Base-by-base conservation (phyloP, 2,329 filamentous ascomycete genomes). In the Penicillium sp. region DNA sequence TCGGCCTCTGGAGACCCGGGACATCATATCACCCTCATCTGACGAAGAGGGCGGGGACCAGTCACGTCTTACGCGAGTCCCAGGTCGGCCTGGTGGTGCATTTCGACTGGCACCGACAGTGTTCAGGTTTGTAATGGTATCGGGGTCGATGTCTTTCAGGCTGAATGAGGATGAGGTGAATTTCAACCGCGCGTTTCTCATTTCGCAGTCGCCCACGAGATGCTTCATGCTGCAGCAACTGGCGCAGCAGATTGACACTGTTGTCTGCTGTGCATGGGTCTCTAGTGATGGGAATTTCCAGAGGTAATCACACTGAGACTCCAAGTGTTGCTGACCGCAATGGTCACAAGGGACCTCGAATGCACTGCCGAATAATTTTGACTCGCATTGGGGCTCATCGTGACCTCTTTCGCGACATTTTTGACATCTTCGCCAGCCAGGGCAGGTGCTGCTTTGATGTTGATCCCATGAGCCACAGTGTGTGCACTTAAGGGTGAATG, bases 401-500 rank as follows among this genome's bases (percentile, higher is more conserved):
- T 91, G 88, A 9, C 87, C 88, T 41, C 81, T 75, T 68, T 87
- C 82, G 45, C 77, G 80, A 69, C 88, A 90, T 65, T 83, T 85
- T 45, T 72, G 65, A 60, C 76, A 79, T 58, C 75, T 65, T 54
- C 68, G 64, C 67, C 74, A 74, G 22, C 65, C 60, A 16, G 76
- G 74, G 50, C 76, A 79, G 36, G 71, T 67, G 31, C 61, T 67
- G 50, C 68, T 72, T 53, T 72, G 64, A 55, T 79, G 78, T 36
- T 70, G 34, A 52, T 72, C 69, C 69, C 73, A 74, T 9, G 68
- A 65, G 34, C 71, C 68, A 57, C 78, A 80, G 59, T 79, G 72
- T 29, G 68, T 57, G 58, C 77, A 80, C 65, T 74, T 31, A 6
- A 42, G 18, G 29, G 31, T 11, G 45, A 39, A 59, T 41, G 41